Conservation (phyloP, 495 filamentous ascomycete species). For the Pyronema omphalodes region DNA sequence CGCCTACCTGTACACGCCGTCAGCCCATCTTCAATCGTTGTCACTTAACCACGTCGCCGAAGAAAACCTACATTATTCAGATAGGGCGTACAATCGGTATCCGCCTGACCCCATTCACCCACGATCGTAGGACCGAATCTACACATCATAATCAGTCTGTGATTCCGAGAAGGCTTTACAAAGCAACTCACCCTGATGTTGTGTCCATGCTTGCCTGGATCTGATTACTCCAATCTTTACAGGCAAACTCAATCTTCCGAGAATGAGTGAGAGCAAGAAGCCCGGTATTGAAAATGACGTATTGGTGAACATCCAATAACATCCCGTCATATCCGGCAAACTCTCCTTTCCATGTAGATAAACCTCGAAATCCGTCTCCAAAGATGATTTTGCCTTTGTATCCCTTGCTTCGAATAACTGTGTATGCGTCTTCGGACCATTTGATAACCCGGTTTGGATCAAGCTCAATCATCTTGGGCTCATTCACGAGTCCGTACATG, state of each 20-base stretch:
- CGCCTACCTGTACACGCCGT: slow-evolving; percentile 32
- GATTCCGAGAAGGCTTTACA: not conserved
- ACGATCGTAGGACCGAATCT: slow-evolving; percentile 87
- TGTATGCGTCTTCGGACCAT: slow-evolving; percentile 49
- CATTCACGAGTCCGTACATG: slow-evolving; percentile 75
- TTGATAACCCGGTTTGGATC: slow-evolving; percentile 38
- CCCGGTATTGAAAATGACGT: slow-evolving; percentile 67
- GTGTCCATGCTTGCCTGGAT: slow-evolving; percentile 48
- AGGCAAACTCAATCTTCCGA: slow-evolving; percentile 65
- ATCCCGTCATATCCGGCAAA: slow-evolving; percentile 39
- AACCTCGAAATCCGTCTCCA: slow-evolving; percentile 69
- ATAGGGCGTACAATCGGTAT: slow-evolving; percentile 79
- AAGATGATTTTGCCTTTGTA: slow-evolving; percentile 48
- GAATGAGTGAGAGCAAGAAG: slow-evolving; percentile 57
- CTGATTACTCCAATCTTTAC: slow-evolving; percentile 68
- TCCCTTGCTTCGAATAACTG: slow-evolving; percentile 50
- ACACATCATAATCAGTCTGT: not conserved
- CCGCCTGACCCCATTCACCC: slow-evolving; percentile 95
- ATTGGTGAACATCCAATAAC: slow-evolving; percentile 85
- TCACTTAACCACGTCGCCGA: not conserved
- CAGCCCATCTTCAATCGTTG: no score
- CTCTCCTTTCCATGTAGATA: slow-evolving; percentile 58
- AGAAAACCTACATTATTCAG: slow-evolving; percentile 52
- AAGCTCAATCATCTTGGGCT: slow-evolving; percentile 61
- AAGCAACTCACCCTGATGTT: slow-evolving; percentile 40